Percentiles rank a stretch among this genome's conserved stretches.
These are phyloP conservation scores for Fusarium coicis DNA, from an alignment of 2,329 filamentous ascomycete species.

Conservation along the genomic window DNA sequence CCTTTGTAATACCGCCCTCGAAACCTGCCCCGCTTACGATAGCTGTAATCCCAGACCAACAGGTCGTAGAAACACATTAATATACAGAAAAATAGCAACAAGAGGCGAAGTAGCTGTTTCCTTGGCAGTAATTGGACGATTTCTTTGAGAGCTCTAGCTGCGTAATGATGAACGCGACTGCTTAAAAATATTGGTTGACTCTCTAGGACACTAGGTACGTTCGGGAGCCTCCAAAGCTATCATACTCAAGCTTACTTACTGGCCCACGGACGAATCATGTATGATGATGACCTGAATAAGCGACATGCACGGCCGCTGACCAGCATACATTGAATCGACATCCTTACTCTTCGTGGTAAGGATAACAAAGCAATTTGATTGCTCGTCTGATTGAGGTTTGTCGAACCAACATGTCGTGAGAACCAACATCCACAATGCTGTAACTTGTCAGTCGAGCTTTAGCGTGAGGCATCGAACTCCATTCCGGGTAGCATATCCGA, in stretches of 20 bases:
- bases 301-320: neutral
- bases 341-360: neutral
- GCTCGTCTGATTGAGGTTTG: neutral
- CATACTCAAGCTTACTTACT: neutral
- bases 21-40: neutral
- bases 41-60: neutral
- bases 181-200: neutral
- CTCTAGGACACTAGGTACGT: neutral
- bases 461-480: neutral
- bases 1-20: neutral
- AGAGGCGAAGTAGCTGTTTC: accelerated
- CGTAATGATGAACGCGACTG: neutral
- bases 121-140: accelerated
- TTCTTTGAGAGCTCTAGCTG: neutral
- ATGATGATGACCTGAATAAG: neutral
- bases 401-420: neutral
- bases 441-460: neutral
- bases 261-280: neutral
- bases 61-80: neutral
- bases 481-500: neutral
- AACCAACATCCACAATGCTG: neutral
- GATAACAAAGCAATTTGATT: neutral
- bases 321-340: neutral
- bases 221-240: neutral
- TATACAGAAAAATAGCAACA: neutral